These are phyloP conservation scores for Solanum gandarillasii DNA, from an alignment of 257 asterid genomes.

Conservation along the genomic window DNA sequence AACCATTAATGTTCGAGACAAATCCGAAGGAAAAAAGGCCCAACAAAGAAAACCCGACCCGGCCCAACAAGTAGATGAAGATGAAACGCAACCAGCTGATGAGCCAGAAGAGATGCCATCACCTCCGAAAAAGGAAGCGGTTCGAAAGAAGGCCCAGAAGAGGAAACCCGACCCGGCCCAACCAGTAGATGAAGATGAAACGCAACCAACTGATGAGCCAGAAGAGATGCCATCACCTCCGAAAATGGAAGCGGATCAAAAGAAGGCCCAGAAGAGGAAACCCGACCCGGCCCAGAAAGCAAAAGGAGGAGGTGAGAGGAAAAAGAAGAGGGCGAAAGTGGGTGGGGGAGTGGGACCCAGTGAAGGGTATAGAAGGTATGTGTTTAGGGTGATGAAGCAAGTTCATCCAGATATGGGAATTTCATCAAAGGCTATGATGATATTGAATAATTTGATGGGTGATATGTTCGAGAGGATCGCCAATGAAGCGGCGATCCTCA, in stretches of 20 bases:
- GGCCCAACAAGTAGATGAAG: slow-evolving; percentile 1
- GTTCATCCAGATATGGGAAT: slow-evolving; percentile 84
- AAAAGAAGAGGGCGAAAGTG: slow-evolving; percentile 16
- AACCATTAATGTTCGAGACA: slow-evolving; percentile 11
- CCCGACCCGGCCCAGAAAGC: slow-evolving; percentile 8
- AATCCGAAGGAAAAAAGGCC: background rate
- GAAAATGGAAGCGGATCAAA: background rate
- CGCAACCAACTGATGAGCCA: slow-evolving; percentile 14
- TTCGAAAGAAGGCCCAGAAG: background rate
- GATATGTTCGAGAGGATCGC: slow-evolving; percentile 81
- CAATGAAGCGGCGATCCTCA: slow-evolving; percentile 47
- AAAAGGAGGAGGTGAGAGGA: slow-evolving; percentile 1
- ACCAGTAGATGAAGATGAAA: slow-evolving; percentile 16
- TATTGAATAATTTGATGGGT: slow-evolving; percentile 50
- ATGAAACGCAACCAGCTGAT: slow-evolving; percentile 21
- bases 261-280: slow-evolving; percentile 6
- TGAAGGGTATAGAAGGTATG: slow-evolving; percentile 48
- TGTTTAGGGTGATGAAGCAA: slow-evolving; percentile 69
- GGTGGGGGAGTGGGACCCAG: slow-evolving; percentile 20
- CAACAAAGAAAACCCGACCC: background rate
- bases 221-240: slow-evolving; percentile 22
- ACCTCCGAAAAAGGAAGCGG: slow-evolving; percentile 3
- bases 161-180: slow-evolving; percentile 15
- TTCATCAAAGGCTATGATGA: slow-evolving; percentile 60
- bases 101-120: slow-evolving; percentile 19